phyloP scores from a whole-genome alignment of 169 alveolate species.

The Plasmodium malariae region DNA sequence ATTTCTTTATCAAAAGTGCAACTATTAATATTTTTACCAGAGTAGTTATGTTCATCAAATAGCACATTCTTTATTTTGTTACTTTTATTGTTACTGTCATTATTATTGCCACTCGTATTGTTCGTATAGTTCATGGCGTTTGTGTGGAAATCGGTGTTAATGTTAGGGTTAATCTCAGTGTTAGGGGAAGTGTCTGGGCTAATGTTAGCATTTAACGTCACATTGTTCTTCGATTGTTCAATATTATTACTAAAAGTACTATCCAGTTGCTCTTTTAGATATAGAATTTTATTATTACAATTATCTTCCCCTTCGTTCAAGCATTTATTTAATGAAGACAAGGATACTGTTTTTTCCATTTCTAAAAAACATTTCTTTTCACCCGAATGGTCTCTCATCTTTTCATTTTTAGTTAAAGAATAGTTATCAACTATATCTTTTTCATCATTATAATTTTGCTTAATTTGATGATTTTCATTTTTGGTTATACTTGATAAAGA shows the following conservation, averaged over 20 bases:
- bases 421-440: not conserved
- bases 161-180: no score
- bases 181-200: not conserved
- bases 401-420: conserved; percentile 26
- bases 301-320: no score
- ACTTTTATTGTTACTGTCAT: not conserved
- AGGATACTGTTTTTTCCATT: not conserved
- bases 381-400: not conserved
- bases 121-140: not conserved
- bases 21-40: not conserved
- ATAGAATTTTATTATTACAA: no score
- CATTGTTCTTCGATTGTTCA: no score
- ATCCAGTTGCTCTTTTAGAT: not conserved
- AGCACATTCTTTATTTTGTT: not conserved
- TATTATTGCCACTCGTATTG: not conserved
- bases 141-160: no score
- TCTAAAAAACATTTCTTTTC: not conserved
- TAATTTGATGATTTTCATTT: conserved; percentile 3
- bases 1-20: conserved; percentile 14
- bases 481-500: not conserved
- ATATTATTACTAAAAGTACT: not conserved
- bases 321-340: no score
- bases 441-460: not conserved
- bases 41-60: not conserved
- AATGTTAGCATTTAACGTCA: no score